Base-by-base conservation (phyloP, 2,329 filamentous ascomycete species). In the Phoma sp. region DNA sequence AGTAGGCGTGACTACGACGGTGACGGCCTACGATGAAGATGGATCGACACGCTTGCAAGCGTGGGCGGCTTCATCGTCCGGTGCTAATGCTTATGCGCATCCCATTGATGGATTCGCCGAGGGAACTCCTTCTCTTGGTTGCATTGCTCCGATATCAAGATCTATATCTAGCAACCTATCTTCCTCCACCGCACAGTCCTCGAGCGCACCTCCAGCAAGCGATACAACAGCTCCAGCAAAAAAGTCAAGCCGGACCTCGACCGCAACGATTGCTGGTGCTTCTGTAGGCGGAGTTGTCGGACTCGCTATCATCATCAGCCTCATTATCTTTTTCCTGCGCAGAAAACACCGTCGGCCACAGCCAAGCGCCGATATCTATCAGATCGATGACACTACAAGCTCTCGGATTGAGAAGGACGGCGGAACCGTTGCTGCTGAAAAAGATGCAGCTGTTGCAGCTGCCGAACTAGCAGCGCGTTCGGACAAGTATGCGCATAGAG, bases 81-180 rank as follows among this genome's bases (percentile, higher is more conserved):
- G 49, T n/a, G 60, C 47, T 6, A 59, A 69, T 42, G 64, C 65
- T 2, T 70, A 58, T 26, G 68, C 64, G 2, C 64, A 68, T 48
- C 65, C 66, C 17, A 68, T 71, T 42, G 68, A 71, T 36, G 68
- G 68, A 5, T 66, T 62, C 40, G 67, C 62, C 1, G 42, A 52
- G 6, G 50, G 42, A 2, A 55, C 56, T 9, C 49, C 60, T 7
- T 43, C 32, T 10, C 14, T 66, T 20, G 60, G 60, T 15, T 68
- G 62, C 10, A 40, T 56, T 11, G 26, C 50, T n/a, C 14, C 32
- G 14, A 42, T 40, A 20, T 21, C 34, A 23, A 7, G 17, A 7
- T 37, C 34, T 12, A 12, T 23, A n/a, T 14, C 18, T 2, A 37
- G 18, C 34, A 37, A 37, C 10, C n/a, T n/a, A 2, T 37, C 34